Base-by-base conservation (phyloP, 2,329 filamentous ascomycete genomes). In the Fusarium sp. region DNA sequence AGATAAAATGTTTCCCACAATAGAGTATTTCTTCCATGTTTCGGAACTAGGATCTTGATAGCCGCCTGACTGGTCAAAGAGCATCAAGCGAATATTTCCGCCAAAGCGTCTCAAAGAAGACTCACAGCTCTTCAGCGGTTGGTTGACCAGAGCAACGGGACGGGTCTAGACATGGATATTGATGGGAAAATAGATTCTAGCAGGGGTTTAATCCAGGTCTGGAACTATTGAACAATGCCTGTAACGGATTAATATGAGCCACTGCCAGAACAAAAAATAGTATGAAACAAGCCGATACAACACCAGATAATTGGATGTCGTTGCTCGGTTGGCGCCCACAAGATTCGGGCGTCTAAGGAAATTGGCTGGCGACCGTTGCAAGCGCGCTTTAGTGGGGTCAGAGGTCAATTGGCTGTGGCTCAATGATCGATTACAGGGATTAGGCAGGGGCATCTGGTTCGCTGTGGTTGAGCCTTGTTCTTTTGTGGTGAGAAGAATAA, bases 51-150 rank as follows among this genome's bases (percentile, higher is more conserved):
- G 43, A 62, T 63, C 52, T 65, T 51, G 53, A 65, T 74, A 74
- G 69, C 67, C 71, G 67, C 71, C 67, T 58, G 62, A 69, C 51
- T 74, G 69, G 62, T 37, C 18, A 49, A 48, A 59, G 69, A 62
- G 19, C 21, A 23, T 49, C 21, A 53, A 41, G 18, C 31, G 31
- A 53, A 34, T 53, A 42, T 43, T 37, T 57, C 64, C 51, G 43
- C 28, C 49, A 59, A 39, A 21, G 43, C 37, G 58, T 49, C 50
- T 49, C 37, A 48, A 13, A 48, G 16, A 44, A 68, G 64, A 68
- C 44, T 68, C 58, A 63, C 50, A 63, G 48, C 57, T 10, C 42
- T 43, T 41, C 39, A 43, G 25, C 26, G 63, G 58, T 67, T 67
- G 65, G 63, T 44, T 59, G 41, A 46, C 58, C 63, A 51, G n/a